A percentile compares a stretch with the other conserved stretches of the same genome.
phyloP scores from a whole-genome alignment of 768 basidiomycete species.

The Leccinum subgranulosum region DNA sequence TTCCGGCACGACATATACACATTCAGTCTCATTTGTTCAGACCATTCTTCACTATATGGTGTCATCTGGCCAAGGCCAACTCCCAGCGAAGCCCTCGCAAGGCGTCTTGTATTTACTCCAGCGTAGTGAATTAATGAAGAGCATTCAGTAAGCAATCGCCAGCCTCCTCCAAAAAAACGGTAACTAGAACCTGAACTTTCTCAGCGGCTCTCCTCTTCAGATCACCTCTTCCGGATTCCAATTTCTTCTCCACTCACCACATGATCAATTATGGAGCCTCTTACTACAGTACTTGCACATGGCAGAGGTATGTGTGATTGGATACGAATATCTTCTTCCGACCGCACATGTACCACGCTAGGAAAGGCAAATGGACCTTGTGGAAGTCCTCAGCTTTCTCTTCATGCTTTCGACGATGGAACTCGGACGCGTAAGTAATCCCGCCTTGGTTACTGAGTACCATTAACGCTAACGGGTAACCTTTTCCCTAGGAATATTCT shows the following conservation, averaged over 20 bases:
- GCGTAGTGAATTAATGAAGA: conserved; percentile 84
- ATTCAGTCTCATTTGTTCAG: conserved; percentile 36
- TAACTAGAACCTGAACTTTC: conserved; percentile 1
- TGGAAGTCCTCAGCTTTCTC: conserved; percentile 89
- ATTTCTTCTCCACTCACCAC: conserved; percentile 91
- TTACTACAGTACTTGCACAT: conserved; percentile 86
- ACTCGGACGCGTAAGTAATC: conserved; percentile 68
- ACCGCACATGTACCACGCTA: conserved; percentile 29
- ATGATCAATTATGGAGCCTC: conserved; percentile 94
- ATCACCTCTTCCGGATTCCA: conserved; percentile 97
- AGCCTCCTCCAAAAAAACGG: not conserved
- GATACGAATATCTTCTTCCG: conserved; percentile 7
- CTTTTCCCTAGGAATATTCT: conserved; percentile 74
- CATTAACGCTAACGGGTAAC: not conserved
- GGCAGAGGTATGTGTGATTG: conserved; percentile 58
- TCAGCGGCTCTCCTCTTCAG: conserved; percentile 55
- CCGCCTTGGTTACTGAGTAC: not conserved
- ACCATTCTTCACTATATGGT: conserved; percentile 99
- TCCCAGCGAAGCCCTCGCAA: conserved; percentile 71
- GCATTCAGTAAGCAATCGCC: conserved; percentile 49
- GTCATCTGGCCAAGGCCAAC: conserved; percentile 79
- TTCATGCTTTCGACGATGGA: conserved; percentile 99
- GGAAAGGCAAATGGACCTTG: conserved; percentile 88
- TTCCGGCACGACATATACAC: not conserved
- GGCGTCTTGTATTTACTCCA: conserved; percentile 83